These are phyloP conservation scores for Schizophyllum commune DNA, from an alignment of 1,284 basidiomycete genomes.

Conservation along the genomic window DNA sequence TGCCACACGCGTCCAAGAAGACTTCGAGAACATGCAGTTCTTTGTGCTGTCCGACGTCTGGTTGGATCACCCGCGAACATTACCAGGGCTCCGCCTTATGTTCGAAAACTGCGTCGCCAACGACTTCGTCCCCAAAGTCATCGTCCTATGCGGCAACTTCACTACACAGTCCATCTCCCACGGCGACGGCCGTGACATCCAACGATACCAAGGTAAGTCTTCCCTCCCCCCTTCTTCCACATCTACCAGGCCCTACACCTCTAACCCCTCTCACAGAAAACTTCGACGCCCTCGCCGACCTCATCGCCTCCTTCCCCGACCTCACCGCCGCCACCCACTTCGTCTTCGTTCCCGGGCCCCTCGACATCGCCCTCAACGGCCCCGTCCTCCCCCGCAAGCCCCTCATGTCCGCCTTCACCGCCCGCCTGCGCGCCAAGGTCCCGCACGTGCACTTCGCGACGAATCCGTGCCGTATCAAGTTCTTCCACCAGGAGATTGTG, in stretches of 20 bases:
- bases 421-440: slow-evolving; percentile 62
- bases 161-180: slow-evolving; percentile 74
- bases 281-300: slow-evolving; percentile 80
- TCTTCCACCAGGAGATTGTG: slow-evolving; percentile 95
- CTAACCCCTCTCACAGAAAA: slow-evolving; percentile 45
- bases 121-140: slow-evolving; percentile 77
- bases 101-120: slow-evolving; percentile 91
- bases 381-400: slow-evolving; percentile 74
- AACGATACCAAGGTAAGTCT: slow-evolving; percentile 71
- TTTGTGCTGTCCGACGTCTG: slow-evolving; percentile 94
- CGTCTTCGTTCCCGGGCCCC: slow-evolving; percentile 89
- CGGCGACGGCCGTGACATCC: slow-evolving; percentile 72
- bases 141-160: slow-evolving; percentile 95
- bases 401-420: slow-evolving; percentile 67
- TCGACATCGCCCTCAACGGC: slow-evolving; percentile 72
- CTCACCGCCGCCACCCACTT: slow-evolving; percentile 82
- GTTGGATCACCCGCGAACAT: slow-evolving; percentile 84
- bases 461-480: slow-evolving; percentile 93
- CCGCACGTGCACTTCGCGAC: slow-evolving; percentile 78
- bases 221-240: not conserved
- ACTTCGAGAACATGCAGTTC: slow-evolving; percentile 76
- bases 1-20: slow-evolving; percentile 51
- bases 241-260: not conserved
- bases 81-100: slow-evolving; percentile 75
- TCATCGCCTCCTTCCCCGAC: slow-evolving; percentile 74